A percentile compares a stretch with the other conserved stretches of the same genome.
phyloP scores from a whole-genome alignment of 768 basidiomycete genomes.

The Sporobolomyces roseus region DNA sequence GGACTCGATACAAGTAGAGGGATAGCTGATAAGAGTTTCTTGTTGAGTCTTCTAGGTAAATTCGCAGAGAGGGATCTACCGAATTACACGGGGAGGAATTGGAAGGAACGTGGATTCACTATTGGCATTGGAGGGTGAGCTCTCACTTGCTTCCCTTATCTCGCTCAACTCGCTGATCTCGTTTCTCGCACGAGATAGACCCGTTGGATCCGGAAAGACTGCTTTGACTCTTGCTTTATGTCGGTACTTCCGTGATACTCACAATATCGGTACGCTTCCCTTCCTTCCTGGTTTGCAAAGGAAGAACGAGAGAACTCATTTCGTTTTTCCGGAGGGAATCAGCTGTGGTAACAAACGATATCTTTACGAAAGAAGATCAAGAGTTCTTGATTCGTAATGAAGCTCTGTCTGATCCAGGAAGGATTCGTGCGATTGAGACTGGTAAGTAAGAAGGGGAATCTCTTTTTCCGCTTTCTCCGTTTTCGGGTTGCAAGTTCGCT shows the following conservation, averaged over 20 bases:
- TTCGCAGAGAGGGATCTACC: conserved; percentile 89
- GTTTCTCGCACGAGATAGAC: conserved; percentile 54
- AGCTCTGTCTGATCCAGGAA: conserved; percentile 71
- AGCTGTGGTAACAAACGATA: conserved; percentile 99
- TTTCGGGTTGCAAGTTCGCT: not conserved
- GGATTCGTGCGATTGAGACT: conserved; percentile 92
- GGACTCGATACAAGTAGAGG: no score
- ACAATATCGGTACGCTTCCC: conserved; percentile 73
- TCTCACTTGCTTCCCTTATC: not conserved
- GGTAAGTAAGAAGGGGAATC: conserved; percentile 52
- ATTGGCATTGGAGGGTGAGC: conserved; percentile 94
- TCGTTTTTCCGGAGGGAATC: conserved; percentile 15
- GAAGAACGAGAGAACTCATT: not conserved
- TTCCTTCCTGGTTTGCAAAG: no score
- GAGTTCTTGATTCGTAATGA: conserved; percentile 92
- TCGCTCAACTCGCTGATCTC: not conserved
- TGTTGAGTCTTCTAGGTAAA: conserved; percentile 62
- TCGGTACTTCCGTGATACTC: conserved; percentile 68
- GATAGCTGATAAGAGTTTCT: not conserved
- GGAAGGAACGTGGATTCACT: conserved; percentile 89
- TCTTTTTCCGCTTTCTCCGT: not conserved
- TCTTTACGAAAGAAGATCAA: conserved; percentile 92
- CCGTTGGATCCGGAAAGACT: conserved; percentile 97
- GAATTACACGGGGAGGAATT: conserved; percentile 76
- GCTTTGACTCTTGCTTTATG: conserved; percentile 88